Base-by-base conservation (phyloP, 306 rosid genomes). In the Cucumis hystrix region DNA sequence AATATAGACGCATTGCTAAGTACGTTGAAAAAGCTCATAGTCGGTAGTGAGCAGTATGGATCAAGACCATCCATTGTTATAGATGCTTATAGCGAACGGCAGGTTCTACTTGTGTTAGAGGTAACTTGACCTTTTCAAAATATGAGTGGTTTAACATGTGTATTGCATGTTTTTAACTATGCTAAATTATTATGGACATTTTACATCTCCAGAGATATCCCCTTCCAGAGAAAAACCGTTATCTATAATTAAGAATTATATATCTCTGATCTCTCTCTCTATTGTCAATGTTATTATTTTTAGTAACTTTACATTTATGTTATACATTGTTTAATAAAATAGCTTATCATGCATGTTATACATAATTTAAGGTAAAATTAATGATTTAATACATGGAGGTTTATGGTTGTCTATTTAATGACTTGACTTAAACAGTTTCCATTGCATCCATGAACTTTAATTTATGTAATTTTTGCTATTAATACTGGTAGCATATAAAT, bases 31-130 rank as follows among this genome's bases (percentile, higher is more conserved):
- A 90, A 86, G 82, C 83, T 94, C 80, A 75, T 94, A 41, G 25
- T 78, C 80, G 90, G 91, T 15, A 76, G 55, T 57, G 97, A 90
- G 78, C 80, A 62, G 73, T 86, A 88, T 62, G 87, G 88, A 79
- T 78, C 91, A 79, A 91, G 97, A 80, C 95, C 91, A 49, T 87
- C 88, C 82, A 79, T 92, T 83, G 82, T 82, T 66, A 68, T 94
- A 77, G 96, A 94, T 85, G 92, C 92, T 83, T 94, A 93, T 84
- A 92, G 92, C 37, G 92, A 90, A 67, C 90, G 84, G 60, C 98
- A 94, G 83, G 88, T 82, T 84, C 88, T 85, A 78, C 93, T 94
- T 70, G 83, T 87, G 75, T 69, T 89, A 80, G 90, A 90, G 98
- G 97, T 94, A 83, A 52, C 69, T 51, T 51, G 79, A 47, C 74